Evolutionary conservation across 208 protist species (phyloP).

Genomic region (Leishmania gerbilli): DNA sequence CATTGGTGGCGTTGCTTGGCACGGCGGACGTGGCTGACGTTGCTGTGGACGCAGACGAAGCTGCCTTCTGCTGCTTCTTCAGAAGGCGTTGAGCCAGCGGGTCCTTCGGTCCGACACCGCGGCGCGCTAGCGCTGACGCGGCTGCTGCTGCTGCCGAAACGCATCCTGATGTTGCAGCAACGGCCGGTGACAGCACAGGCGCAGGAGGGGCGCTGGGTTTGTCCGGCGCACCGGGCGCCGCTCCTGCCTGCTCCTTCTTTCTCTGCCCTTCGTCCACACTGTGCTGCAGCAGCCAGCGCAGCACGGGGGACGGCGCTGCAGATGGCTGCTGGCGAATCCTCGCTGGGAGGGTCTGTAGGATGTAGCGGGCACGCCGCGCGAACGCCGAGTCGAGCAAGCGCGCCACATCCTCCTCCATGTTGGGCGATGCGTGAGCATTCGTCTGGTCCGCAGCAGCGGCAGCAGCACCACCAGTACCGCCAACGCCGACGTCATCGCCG

Average conservation of each 20-base stretch:
- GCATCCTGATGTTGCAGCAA: not conserved
- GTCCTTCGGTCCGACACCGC: constrained; percentile 63
- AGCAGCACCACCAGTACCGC: not conserved
- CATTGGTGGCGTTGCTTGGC: not conserved
- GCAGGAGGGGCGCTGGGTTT: not conserved
- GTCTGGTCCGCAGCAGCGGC: not conserved
- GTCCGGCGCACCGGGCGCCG: not conserved
- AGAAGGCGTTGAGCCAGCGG: constrained; percentile 56
- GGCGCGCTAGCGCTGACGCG: constrained; percentile 42
- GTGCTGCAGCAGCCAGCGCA: constrained; percentile 39
- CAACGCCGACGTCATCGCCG: constrained; percentile 11
- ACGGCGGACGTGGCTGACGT: constrained; percentile 2
- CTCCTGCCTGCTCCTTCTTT: not conserved
- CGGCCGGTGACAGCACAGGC: not conserved
- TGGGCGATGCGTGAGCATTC: not conserved
- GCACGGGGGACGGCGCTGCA: constrained; percentile 43
- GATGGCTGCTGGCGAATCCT: constrained; percentile 31
- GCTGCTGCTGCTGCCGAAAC: not conserved
- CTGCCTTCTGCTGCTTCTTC: constrained; percentile 31
- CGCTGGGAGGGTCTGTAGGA: constrained; percentile 11
- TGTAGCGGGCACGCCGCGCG: constrained; percentile 1
- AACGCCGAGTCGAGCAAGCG: constrained; percentile 43
- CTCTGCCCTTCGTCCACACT: not conserved
- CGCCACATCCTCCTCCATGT: not conserved
- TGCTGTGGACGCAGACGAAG: not conserved